Percentiles rank a stretch among this genome's conserved stretches.
Conservation (phyloP, 768 basidiomycete genomes). For the Podaxis mareebaensis region DNA sequence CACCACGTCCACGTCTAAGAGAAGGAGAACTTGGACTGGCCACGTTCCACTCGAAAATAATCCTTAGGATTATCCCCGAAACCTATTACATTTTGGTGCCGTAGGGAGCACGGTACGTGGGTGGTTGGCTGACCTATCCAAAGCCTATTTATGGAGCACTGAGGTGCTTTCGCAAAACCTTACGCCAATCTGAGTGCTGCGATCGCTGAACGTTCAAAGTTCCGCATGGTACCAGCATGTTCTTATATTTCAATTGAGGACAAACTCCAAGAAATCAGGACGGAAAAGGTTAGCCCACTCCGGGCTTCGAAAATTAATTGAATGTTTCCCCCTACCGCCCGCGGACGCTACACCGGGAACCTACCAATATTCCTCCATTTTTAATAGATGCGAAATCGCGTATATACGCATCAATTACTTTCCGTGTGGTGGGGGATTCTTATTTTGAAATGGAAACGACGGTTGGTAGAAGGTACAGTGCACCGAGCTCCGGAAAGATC, state of each 20-base stretch:
- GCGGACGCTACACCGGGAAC: neutral
- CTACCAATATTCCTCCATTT: too few relatives aligned
- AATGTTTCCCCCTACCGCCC: neutral
- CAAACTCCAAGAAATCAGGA: neutral
- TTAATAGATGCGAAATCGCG: too few relatives aligned
- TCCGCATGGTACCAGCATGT: slow-evolving; percentile 1
- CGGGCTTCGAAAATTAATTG: neutral
- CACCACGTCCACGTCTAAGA: too few relatives aligned
- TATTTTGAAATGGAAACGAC: neutral
- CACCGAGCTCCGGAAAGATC: neutral
- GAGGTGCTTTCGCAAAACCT: neutral
- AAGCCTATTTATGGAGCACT: neutral
- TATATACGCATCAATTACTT: neutral
- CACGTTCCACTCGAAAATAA: too few relatives aligned
- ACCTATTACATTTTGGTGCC: too few relatives aligned
- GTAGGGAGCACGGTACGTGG: too few relatives aligned
- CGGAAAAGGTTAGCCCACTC: neutral
- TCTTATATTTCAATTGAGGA: neutral
- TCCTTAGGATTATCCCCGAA: too few relatives aligned
- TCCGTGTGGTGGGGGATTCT: neutral
- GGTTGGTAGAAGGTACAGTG: neutral
- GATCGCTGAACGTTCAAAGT: neutral
- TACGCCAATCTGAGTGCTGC: neutral
- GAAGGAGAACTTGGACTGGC: too few relatives aligned
- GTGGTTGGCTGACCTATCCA: too few relatives aligned